Percentiles rank a stretch among this genome's conserved stretches.
These are phyloP conservation scores for Fusarium anguioides DNA, from an alignment of 2,329 filamentous ascomycete species.

Conservation along the genomic window DNA sequence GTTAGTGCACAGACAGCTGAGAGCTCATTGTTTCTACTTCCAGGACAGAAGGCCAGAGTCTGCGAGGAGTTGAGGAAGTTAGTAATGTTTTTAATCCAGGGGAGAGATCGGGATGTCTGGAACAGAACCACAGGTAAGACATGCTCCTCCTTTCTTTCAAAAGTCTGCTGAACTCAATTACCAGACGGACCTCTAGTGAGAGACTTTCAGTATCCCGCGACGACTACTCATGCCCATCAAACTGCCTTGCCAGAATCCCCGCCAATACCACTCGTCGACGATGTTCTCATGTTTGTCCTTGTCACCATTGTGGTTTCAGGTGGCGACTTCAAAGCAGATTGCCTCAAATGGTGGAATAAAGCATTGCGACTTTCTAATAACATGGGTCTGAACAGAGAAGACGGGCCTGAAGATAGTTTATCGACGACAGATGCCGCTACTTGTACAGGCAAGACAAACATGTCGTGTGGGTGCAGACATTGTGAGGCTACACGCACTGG, in stretches of 20 bases:
- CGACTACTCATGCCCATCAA: not conserved
- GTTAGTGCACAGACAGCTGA: constrained; percentile 1
- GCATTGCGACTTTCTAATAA: not conserved
- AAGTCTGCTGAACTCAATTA: not conserved
- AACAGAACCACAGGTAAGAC: not conserved
- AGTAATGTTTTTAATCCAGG: not conserved
- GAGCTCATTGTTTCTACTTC: not conserved
- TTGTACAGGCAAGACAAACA: not conserved
- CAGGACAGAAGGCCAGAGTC: not conserved
- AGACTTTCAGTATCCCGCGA: not conserved
- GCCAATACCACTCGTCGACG: not conserved
- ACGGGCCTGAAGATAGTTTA: not conserved
- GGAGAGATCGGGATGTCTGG: not conserved
- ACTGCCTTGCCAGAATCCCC: not conserved
- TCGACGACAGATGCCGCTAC: not conserved
- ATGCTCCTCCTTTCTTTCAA: accelerated
- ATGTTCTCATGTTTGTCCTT: not conserved
- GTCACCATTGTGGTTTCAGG: not conserved
- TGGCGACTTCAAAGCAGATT: not conserved
- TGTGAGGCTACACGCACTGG: not conserved
- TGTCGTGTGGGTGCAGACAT: not conserved
- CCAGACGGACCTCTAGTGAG: not conserved
- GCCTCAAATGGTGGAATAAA: not conserved
- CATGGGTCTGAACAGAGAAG: not conserved
- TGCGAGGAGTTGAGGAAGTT: not conserved